Conservation (phyloP, 441 rosid genomes). For the Cnidoscolus chayamansa region DNA sequence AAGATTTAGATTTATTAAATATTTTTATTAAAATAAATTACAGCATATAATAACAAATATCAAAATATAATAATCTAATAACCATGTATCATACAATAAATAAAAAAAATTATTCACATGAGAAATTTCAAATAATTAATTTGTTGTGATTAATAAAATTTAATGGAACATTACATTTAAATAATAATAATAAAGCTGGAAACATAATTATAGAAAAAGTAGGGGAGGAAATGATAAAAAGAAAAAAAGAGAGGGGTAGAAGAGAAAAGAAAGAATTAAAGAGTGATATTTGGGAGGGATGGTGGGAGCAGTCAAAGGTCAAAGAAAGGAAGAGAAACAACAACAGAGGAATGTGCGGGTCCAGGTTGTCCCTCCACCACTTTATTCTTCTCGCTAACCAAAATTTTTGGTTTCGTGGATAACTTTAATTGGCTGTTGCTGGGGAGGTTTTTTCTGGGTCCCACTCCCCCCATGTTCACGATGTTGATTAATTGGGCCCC, state of each 20-base stretch:
- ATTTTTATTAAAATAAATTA: too few species aligned
- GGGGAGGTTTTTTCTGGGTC: conserved; percentile 12
- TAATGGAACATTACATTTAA: too few species aligned
- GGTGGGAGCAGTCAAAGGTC: conserved; percentile 48
- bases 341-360: conserved; percentile 41
- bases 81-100: too few species aligned
- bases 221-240: neutral
- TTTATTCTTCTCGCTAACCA: conserved; percentile 16
- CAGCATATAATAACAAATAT: too few species aligned
- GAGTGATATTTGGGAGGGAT: neutral
- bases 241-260: neutral
- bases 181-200: too few species aligned
- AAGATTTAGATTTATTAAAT: too few species aligned
- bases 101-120: too few species aligned
- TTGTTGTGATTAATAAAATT: too few species aligned
- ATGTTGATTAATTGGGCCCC: neutral
- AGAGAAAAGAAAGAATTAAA: neutral
- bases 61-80: too few species aligned
- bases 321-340: conserved; percentile 30
- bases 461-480: conserved; percentile 17
- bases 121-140: too few species aligned
- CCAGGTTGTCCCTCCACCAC: conserved; percentile 49
- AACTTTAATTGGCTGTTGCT: conserved; percentile 8
- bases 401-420: conserved; percentile 14
- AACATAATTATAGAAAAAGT: too few species aligned